Evolutionary conservation across 257 asterid species (phyloP).

Genomic region (Ballota nigra): DNA sequence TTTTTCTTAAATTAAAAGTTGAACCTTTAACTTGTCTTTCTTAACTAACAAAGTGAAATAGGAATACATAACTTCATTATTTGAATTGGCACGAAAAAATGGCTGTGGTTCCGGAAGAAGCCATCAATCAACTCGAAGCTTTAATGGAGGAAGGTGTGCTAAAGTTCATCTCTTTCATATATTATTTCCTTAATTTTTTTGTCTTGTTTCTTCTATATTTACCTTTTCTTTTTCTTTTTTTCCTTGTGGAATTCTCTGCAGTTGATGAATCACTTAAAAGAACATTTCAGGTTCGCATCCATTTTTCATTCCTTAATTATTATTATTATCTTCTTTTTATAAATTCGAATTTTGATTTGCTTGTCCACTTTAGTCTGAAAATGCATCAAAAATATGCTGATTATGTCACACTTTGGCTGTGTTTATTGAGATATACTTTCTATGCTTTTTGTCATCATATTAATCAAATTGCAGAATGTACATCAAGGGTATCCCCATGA

Average conservation of each 20-base stretch:
- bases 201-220: background rate
- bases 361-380: background rate
- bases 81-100: constrained; percentile 27
- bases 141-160: constrained; percentile 56
- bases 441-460: constrained; percentile 1
- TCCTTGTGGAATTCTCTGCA: constrained; percentile 32
- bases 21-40: constrained; percentile 30
- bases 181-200: background rate
- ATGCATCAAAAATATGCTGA: too few relatives aligned
- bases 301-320: background rate
- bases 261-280: constrained; percentile 49
- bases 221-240: background rate
- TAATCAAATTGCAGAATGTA: constrained; percentile 40
- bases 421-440: background rate
- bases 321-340: background rate
- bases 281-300: constrained; percentile 52
- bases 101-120: constrained; percentile 58
- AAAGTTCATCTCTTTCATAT: background rate
- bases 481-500: constrained; percentile 64
- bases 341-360: background rate
- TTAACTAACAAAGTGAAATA: constrained; percentile 17
- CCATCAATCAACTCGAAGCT: constrained; percentile 49
- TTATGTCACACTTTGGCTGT: background rate
- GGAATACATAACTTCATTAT: background rate
- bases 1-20: constrained; percentile 21